Conservation (phyloP, 202 grass and related monocot species). For the Carex sylvatica region DNA sequence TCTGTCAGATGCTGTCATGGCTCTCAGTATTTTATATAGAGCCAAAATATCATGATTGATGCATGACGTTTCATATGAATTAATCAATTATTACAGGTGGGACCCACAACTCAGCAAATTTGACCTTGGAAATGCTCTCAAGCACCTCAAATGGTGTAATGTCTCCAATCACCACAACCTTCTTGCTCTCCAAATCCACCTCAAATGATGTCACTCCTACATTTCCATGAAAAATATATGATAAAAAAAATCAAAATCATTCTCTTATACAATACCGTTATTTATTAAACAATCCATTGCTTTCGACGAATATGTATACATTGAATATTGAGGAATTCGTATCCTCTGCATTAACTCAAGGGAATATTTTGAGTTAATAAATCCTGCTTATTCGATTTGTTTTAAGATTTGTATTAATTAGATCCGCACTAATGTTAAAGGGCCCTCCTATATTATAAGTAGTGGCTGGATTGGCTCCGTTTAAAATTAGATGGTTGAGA, state of each 20-base stretch:
- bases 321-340: too few relatives aligned
- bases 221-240: neutral
- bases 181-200: slow-evolving; percentile 88
- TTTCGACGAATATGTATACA: too few relatives aligned
- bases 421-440: too few relatives aligned
- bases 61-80: neutral
- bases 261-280: neutral
- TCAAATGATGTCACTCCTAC: slow-evolving; percentile 72
- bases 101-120: slow-evolving; percentile 62
- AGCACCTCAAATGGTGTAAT: slow-evolving; percentile 78
- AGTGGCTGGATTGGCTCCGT: too few relatives aligned
- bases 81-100: slow-evolving; percentile 22
- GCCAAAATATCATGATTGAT: neutral
- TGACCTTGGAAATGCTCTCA: slow-evolving; percentile 76
- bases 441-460: too few relatives aligned
- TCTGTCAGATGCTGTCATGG: slow-evolving; percentile 11
- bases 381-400: too few relatives aligned
- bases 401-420: too few relatives aligned
- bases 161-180: slow-evolving; percentile 69
- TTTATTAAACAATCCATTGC: too few relatives aligned
- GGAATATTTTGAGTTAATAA: too few relatives aligned
- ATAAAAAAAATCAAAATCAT: neutral
- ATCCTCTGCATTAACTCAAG: too few relatives aligned
- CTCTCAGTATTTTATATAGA: neutral
- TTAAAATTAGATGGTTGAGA: too few relatives aligned